A percentile compares a stretch with the other conserved stretches of the same genome.
Conservation (phyloP, 768 basidiomycete species). For the Pleurotus citrinopileatus region DNA sequence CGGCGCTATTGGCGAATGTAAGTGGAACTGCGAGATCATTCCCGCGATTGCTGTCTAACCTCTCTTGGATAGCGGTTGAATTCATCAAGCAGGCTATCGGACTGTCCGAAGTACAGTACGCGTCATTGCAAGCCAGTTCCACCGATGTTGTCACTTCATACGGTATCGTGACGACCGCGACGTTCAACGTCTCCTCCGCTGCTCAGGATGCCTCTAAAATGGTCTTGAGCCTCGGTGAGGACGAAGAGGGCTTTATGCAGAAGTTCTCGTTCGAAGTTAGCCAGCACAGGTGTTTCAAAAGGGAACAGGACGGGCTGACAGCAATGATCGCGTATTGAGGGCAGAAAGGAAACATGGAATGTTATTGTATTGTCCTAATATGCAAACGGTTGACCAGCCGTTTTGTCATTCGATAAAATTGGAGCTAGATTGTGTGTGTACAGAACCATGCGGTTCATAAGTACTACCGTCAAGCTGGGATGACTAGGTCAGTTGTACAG, state of each 20-base stretch:
- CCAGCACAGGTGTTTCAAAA: conserved; percentile 62
- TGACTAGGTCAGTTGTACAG: not conserved
- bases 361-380: not conserved
- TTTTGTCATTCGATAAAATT: too few species aligned
- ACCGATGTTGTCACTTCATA: conserved; percentile 50
- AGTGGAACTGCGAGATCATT: not conserved
- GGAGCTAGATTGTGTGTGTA: not conserved
- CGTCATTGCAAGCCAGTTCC: conserved; percentile 27
- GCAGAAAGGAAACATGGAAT: not conserved
- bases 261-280: conserved; percentile 64
- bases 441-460: conserved; percentile 6
- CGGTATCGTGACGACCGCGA: conserved; percentile 62
- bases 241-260: conserved; percentile 50
- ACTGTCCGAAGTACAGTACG: conserved; percentile 45
- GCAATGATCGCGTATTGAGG: conserved; percentile 44
- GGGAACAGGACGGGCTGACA: conserved; percentile 58
- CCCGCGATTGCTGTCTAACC: too few species aligned
- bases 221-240: conserved; percentile 20
- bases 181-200: conserved; percentile 38
- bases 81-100: conserved; percentile 45
- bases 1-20: conserved; percentile 70
- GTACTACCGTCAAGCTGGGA: not conserved
- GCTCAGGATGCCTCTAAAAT: conserved; percentile 42
- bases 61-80: conserved; percentile 22
- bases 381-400: too few species aligned